Evolutionary conservation across 306 rosid genomes (phyloP).

Genomic region (Pterocarpus santalinus): DNA sequence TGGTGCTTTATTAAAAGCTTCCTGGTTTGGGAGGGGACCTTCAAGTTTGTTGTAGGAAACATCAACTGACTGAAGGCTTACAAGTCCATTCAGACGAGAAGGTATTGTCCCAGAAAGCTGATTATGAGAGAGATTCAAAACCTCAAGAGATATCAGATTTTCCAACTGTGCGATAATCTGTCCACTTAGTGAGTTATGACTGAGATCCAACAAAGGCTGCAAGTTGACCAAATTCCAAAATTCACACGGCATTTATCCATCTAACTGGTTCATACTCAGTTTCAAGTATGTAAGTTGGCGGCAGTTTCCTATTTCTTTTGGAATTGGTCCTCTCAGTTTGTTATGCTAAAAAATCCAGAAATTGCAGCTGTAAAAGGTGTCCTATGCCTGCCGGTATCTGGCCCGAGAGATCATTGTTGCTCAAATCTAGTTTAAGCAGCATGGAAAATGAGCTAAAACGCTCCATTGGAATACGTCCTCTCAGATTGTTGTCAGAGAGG

Average conservation of each 20-base stretch:
- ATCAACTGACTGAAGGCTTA: constrained; percentile 45
- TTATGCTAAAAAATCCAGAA: constrained; percentile 46
- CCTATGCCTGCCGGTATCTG: constrained; percentile 41
- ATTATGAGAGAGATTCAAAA: constrained; percentile 51
- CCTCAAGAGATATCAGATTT: constrained; percentile 26
- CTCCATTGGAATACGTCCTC: constrained; percentile 41
- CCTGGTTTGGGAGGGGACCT: constrained; percentile 44
- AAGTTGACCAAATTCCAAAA: constrained; percentile 39
- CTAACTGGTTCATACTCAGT: constrained; percentile 46
- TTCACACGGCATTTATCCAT: constrained; percentile 36
- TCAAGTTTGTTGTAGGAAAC: constrained; percentile 46
- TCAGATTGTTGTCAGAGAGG: constrained; percentile 43
- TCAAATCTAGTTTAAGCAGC: constrained; percentile 26
- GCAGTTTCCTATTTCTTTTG: constrained; percentile 38
- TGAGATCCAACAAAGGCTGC: constrained; percentile 49
- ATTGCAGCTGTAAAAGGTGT: constrained; percentile 14
- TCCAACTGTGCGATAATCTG: constrained; percentile 35
- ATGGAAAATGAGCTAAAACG: constrained; percentile 34
- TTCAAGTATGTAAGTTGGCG: constrained; percentile 25
- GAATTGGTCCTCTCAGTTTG: constrained; percentile 47
- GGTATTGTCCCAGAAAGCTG: constrained; percentile 40
- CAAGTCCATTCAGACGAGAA: constrained; percentile 13
- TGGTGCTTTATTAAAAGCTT: constrained; percentile 32
- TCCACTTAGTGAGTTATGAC: constrained; percentile 45
- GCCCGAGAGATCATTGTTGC: constrained; percentile 41